A percentile compares a stretch with the other conserved stretches of the same genome.
Conservation (phyloP, 208 protist genomes). For the Crithidia acanthocephali region DNA sequence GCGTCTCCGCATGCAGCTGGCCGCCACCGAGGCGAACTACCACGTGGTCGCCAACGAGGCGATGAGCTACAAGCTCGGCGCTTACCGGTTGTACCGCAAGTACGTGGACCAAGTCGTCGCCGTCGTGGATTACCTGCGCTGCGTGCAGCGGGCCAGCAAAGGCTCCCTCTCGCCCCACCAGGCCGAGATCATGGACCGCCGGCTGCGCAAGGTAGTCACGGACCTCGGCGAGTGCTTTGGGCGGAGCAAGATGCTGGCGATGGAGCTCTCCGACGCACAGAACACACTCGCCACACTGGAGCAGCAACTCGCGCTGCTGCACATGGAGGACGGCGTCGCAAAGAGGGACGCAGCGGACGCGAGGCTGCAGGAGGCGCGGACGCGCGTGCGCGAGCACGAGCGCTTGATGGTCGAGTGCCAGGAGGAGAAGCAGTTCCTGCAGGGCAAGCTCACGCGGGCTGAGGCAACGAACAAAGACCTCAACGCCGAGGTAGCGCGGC, state of each 20-base stretch:
- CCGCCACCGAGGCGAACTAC: constrained; percentile 86
- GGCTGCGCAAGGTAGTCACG: constrained; percentile 45
- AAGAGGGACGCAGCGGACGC: constrained; percentile 53
- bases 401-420: constrained; percentile 58
- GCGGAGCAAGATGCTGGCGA: constrained; percentile 48
- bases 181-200: constrained; percentile 70
- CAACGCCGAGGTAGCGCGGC: constrained; percentile 66
- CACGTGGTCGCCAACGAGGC: constrained; percentile 89
- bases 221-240: constrained; percentile 48
- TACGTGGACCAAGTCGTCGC: constrained; percentile 78
- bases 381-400: constrained; percentile 56
- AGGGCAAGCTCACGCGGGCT: constrained; percentile 56
- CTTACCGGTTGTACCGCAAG: constrained; percentile 82
- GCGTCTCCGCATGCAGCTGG: constrained; percentile 72
- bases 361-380: constrained; percentile 48
- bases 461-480: constrained; percentile 70
- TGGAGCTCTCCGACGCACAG: constrained; percentile 60
- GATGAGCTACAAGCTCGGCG: constrained; percentile 79
- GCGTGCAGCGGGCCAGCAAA: constrained; percentile 62
- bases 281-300: constrained; percentile 59
- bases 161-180: constrained; percentile 72
- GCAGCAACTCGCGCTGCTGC: constrained; percentile 59
- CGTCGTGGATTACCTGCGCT: constrained; percentile 83
- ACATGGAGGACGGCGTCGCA: constrained; percentile 29
- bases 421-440: constrained; percentile 65